Evolutionary conservation across 441 rosid species (phyloP).

Genomic region (Rhodomyrtus psidioides): DNA sequence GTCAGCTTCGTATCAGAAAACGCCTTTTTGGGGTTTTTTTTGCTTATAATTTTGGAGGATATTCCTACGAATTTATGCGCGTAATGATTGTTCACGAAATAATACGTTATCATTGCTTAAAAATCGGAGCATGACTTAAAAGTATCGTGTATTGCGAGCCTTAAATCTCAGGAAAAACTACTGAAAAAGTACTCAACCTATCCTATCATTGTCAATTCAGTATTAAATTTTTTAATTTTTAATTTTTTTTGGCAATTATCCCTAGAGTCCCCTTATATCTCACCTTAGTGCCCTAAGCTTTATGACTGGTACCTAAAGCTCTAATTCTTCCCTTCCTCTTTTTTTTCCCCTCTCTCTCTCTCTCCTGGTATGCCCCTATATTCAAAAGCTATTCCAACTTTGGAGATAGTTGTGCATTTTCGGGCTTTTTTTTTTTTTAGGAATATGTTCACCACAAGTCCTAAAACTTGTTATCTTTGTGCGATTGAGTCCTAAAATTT

Average conservation of each 20-base stretch:
- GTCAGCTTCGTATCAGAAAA: background rate
- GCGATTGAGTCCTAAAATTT: too few relatives aligned
- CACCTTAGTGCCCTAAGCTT: background rate
- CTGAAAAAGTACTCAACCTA: fast-evolving
- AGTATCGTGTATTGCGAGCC: too few relatives aligned
- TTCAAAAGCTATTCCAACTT: background rate
- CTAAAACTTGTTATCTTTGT: too few relatives aligned
- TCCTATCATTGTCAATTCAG: fast-evolving
- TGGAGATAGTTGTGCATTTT: background rate
- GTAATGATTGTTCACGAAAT: background rate
- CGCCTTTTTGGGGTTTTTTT: fast-evolving
- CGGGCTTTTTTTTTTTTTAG: too few relatives aligned
- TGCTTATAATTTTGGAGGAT: background rate
- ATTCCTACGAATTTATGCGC: background rate
- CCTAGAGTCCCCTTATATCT: background rate
- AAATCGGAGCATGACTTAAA: too few relatives aligned
- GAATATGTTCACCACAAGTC: too few relatives aligned
- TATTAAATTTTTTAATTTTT: fast-evolving
- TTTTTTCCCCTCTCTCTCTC: background rate
- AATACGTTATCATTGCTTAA: background rate
- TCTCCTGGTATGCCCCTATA: background rate
- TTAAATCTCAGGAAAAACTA: background rate
- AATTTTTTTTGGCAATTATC: background rate
- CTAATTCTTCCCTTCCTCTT: background rate
- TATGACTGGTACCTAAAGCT: background rate